These are phyloP conservation scores for Suhomyces wounanorum DNA, from an alignment of 1,139 yeast genomes.

Conservation along the genomic window DNA sequence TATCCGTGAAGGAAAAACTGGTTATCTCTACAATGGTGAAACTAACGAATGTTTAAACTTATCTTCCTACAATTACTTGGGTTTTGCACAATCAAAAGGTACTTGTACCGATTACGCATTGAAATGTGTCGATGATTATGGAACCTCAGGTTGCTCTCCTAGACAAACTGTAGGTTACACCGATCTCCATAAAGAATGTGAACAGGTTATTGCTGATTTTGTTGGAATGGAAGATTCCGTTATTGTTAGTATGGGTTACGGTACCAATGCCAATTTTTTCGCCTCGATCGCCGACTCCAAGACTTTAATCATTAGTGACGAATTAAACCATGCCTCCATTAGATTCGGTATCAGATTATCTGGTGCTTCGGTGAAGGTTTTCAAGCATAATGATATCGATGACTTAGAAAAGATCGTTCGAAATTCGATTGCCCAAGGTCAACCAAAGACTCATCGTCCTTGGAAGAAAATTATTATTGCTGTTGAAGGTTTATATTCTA, in stretches of 20 bases:
- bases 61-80: slow-evolving; percentile 90
- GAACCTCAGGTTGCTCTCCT: slow-evolving; percentile 79
- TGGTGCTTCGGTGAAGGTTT: slow-evolving; percentile 91
- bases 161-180: slow-evolving; percentile 75
- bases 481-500: slow-evolving; percentile 93
- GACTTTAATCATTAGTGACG: slow-evolving; percentile 90
- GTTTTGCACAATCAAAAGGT: slow-evolving; percentile 96
- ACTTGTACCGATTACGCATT: slow-evolving; percentile 83
- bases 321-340: slow-evolving; percentile 92
- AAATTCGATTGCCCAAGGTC: slow-evolving; percentile 93
- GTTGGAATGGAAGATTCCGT: slow-evolving; percentile 90
- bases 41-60: slow-evolving; percentile 79
- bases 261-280: slow-evolving; percentile 92
- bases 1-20: slow-evolving; percentile 59
- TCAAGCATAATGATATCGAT: slow-evolving; percentile 88
- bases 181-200: slow-evolving; percentile 74
- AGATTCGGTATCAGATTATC: slow-evolving; percentile 92
- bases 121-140: slow-evolving; percentile 62
- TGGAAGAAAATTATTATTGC: slow-evolving; percentile 94
- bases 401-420: slow-evolving; percentile 77
- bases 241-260: slow-evolving; percentile 91
- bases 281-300: slow-evolving; percentile 81
- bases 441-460: slow-evolving; percentile 94
- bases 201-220: slow-evolving; percentile 75
- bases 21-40: slow-evolving; percentile 71